Percentiles rank a stretch among this genome's conserved stretches.
Conservation (phyloP, 2,329 filamentous ascomycete species). For the Colletotrichum magnum region DNA sequence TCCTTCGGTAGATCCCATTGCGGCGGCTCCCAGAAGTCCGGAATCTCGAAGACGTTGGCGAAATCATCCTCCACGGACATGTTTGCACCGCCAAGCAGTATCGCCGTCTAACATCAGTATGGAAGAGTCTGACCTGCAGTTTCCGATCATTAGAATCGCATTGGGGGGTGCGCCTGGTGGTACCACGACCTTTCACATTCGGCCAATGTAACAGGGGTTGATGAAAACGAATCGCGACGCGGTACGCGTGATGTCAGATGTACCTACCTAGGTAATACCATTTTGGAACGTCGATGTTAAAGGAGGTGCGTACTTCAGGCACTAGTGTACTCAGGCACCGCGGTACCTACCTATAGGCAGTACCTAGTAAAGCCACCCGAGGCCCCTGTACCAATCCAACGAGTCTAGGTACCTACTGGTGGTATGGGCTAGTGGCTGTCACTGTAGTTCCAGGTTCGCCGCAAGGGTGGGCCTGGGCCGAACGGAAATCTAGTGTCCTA, state of each 20-base stretch:
- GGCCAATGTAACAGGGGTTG: too few species aligned
- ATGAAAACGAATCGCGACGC: conserved; percentile 26
- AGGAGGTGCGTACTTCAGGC: neutral
- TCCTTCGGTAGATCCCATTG: conserved; percentile 54
- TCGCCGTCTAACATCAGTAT: conserved; percentile 2
- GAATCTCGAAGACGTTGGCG: conserved; percentile 74
- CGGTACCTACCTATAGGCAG: too few species aligned
- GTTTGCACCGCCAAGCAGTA: conserved; percentile 27
- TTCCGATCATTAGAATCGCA: conserved; percentile 25
- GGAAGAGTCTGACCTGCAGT: neutral
- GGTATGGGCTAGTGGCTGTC: too few species aligned
- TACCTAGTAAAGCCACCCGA: too few species aligned
- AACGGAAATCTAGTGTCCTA: too few species aligned
- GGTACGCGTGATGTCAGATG: conserved; percentile 19
- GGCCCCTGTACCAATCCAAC: too few species aligned
- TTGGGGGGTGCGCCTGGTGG: neutral
- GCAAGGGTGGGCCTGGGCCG: too few species aligned
- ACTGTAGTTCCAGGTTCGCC: too few species aligned
- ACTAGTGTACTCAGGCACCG: conserved; percentile 9
- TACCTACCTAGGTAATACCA: too few species aligned
- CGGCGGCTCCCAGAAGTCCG: conserved; percentile 72
- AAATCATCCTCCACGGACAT: conserved; percentile 60
- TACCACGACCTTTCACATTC: too few species aligned
- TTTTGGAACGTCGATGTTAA: too few species aligned
- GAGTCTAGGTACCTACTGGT: too few species aligned